Percentiles rank a stretch among this genome's conserved stretches.
phyloP scores from a whole-genome alignment of 106 monocot species.

The Narthecium ossifragum region DNA sequence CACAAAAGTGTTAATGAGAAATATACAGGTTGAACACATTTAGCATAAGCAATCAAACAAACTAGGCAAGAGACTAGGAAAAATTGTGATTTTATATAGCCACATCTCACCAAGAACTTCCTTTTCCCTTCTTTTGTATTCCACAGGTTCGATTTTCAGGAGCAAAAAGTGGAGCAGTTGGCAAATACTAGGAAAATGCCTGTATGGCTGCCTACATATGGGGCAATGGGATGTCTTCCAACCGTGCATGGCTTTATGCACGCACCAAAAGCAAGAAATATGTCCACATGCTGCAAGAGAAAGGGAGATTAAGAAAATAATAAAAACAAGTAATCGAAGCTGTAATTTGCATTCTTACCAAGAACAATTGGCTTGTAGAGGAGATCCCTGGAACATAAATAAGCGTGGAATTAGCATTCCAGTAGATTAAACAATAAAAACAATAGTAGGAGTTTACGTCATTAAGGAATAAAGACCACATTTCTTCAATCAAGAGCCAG shows the following conservation, averaged over 20 bases:
- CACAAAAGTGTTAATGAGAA: background rate
- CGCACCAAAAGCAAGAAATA: conserved; percentile 93
- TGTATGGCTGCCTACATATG: conserved; percentile 64
- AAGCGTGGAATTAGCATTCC: background rate
- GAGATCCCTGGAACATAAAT: conserved; percentile 49
- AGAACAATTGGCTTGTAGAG: conserved; percentile 67
- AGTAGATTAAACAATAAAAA: too few relatives aligned
- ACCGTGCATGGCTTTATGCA: conserved; percentile 63
- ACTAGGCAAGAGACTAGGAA: background rate
- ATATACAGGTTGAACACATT: background rate
- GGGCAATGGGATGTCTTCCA: conserved; percentile 52
- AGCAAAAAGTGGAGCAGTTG: conserved; percentile 60
- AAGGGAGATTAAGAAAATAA: background rate
- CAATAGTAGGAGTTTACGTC: too few relatives aligned
- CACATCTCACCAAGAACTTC: conserved; percentile 64
- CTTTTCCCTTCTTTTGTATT: conserved; percentile 65
- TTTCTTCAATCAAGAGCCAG: too few relatives aligned
- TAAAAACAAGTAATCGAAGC: background rate
- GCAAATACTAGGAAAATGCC: conserved; percentile 79
- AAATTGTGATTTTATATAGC: background rate
- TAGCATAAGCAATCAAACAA: background rate
- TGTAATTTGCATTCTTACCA: conserved; percentile 29
- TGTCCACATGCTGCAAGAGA: conserved; percentile 80
- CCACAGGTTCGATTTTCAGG: conserved; percentile 51
- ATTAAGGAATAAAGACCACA: too few relatives aligned